Evolutionary conservation across 208 protist genomes (phyloP), one percentile per base, ranked within the genome.

Genomic region (Crithidia brevicula): DNA sequence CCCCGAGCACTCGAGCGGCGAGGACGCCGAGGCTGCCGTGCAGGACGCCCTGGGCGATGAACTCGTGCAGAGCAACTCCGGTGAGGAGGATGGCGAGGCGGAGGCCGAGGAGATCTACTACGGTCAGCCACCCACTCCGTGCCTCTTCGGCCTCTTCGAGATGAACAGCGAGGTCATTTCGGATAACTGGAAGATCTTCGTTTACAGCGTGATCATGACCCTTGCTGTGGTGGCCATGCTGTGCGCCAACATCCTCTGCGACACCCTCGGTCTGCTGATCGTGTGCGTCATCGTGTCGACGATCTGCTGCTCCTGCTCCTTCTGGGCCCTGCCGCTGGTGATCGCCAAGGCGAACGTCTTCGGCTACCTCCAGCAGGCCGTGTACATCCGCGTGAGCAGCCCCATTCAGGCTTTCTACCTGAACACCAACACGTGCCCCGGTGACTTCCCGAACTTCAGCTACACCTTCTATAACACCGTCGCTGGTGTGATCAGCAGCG

Each of bases 401-500:
- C 73, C 70, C 3, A 36, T 88, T n/a, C 66, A 88, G 45, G 71
- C 20, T 52, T 85, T 85, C 64, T 90, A 77, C 71, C 15, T 77
- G 4, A 79, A 75, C 16, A 51, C 56, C 9, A 45, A 64, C 11
- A 33, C 66, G 10, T 87, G 81, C 50, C 16, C 84, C 22, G 73
- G 76, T 11, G 52, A 52, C 27, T 77, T 81, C 25, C 84, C 84
- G 38, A 50, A 86, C 43, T 90, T 90, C 65, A 53, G 23, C 16
- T 71, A 85, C 60, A 74, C 67, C 28, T 87, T 83, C 66, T 86
- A 84, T 66, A 72, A 81, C 36, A 88, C 81, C 34, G 56, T 80
- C 36, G 77, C 67, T 31, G 81, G 78, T 34, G 42, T 88, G 18
- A 10, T 82, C 30, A 75, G 73, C 34, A 82, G 74, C 53, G 42